Evolutionary conservation across 2,329 filamentous ascomycete species (phyloP).

Genomic region (Septoria linicola): DNA sequence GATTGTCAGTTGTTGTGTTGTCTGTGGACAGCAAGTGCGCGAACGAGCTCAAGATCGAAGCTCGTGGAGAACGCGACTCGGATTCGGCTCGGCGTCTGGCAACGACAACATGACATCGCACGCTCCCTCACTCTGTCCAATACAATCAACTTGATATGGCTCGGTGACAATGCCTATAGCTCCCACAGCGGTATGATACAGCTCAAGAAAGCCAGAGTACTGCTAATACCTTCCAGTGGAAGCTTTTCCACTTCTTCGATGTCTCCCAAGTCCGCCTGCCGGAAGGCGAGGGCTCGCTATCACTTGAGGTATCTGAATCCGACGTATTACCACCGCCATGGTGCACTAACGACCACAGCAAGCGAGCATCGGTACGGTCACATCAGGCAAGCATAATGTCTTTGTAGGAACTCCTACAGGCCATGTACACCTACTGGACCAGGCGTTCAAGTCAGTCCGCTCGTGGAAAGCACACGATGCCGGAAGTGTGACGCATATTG

Average conservation of each 20-base stretch:
- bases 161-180: constrained; percentile 23
- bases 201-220: neutral
- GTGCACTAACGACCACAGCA: constrained; percentile 39
- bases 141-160: constrained; percentile 27
- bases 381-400: constrained; percentile 82
- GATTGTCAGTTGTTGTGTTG: neutral
- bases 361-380: constrained; percentile 75
- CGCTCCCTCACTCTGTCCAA: constrained; percentile 1
- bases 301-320: constrained; percentile 34
- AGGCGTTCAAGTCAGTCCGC: constrained; percentile 80
- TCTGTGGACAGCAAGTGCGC: too few species aligned
- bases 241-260: constrained; percentile 99
- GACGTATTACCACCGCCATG: neutral
- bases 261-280: constrained; percentile 77
- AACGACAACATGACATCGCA: constrained; percentile 3
- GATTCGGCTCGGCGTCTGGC: neutral
- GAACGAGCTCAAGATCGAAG: too few species aligned
- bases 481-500: constrained; percentile 83
- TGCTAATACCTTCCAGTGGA: constrained; percentile 65
- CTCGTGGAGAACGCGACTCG: constrained; percentile 5
- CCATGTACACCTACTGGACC: constrained; percentile 80
- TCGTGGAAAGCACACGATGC: constrained; percentile 83
- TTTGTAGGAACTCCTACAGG: constrained; percentile 87
- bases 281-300: constrained; percentile 69
- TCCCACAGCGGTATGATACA: constrained; percentile 34